Conservation (phyloP, 352 stramenopile genomes). For the Phytopythium helicoides region DNA sequence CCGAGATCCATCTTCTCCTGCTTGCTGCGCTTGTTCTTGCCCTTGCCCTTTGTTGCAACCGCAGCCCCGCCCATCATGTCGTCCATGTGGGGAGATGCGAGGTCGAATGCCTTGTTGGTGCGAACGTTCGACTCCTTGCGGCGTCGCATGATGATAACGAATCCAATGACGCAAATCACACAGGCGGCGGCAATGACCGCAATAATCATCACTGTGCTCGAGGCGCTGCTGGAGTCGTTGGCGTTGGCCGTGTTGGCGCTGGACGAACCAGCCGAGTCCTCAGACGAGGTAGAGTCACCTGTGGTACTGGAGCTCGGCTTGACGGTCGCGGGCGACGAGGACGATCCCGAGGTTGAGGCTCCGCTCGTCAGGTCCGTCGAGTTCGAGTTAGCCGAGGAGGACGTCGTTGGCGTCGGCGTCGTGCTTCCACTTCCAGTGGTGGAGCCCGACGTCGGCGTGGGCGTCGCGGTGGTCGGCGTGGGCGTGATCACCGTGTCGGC, state of each 20-base stretch:
- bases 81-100: constrained; percentile 20
- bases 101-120: constrained; percentile 28
- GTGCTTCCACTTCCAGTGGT: constrained; percentile 22
- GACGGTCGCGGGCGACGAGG: constrained; percentile 4
- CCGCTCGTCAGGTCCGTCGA: constrained; percentile 3
- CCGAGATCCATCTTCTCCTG: constrained; percentile 33
- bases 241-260: constrained; percentile 14
- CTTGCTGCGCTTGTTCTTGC: constrained; percentile 4
- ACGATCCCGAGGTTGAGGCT: neutral
- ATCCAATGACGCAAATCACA: constrained; percentile 31
- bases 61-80: constrained; percentile 25
- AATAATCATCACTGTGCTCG: constrained; percentile 34
- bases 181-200: constrained; percentile 36
- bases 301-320: neutral
- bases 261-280: constrained; percentile 12
- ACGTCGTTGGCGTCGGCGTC: constrained; percentile 8
- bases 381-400: constrained; percentile 9
- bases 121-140: constrained; percentile 31
- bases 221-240: constrained; percentile 1
- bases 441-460: constrained; percentile 14
- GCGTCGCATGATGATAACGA: constrained; percentile 46
- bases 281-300: constrained; percentile 3
- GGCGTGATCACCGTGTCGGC: constrained; percentile 33
- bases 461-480: constrained; percentile 8
- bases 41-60: neutral